Percentiles rank a stretch among this genome's conserved stretches.
Conservation (phyloP, 176 grass and related monocot genomes). For the Aechmea fasciata region DNA sequence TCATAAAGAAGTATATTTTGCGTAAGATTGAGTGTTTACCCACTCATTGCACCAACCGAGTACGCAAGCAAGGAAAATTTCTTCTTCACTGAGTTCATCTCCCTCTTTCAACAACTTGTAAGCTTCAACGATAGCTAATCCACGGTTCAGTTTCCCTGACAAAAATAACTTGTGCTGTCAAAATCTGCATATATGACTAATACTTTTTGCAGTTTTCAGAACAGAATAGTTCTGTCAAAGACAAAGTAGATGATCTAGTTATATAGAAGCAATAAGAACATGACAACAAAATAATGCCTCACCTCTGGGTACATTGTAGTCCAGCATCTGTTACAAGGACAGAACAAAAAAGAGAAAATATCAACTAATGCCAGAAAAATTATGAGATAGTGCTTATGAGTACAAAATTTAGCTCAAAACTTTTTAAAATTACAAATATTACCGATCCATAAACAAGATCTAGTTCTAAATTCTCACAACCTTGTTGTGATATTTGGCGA, state of each 20-base stretch:
- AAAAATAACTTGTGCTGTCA: neutral
- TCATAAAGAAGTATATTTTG: constrained; percentile 3
- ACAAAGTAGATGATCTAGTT: no score
- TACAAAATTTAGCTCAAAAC: no score
- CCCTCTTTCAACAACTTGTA: constrained; percentile 74
- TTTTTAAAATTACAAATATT: no score
- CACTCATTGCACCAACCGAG: constrained; percentile 99
- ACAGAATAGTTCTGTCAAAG: no score
- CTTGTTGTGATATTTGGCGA: no score
- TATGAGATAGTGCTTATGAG: no score
- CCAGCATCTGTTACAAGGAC: constrained; percentile 52
- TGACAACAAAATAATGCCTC: constrained; percentile 6
- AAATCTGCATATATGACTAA: neutral
- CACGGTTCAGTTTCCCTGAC: constrained; percentile 66
- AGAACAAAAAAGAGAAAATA: no score
- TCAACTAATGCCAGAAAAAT: no score
- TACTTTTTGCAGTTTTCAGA: neutral
- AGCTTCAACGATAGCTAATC: constrained; percentile 80
- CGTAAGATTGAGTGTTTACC: constrained; percentile 35
- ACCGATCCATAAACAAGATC: no score
- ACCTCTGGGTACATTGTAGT: constrained; percentile 96
- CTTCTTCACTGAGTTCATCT: constrained; percentile 50
- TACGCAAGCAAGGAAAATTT: constrained; percentile 65
- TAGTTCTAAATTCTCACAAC: no score
- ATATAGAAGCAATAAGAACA: neutral